phyloP scores from a whole-genome alignment of 495 filamentous ascomycete species.

The Friedmanniomyces endolithicus region DNA sequence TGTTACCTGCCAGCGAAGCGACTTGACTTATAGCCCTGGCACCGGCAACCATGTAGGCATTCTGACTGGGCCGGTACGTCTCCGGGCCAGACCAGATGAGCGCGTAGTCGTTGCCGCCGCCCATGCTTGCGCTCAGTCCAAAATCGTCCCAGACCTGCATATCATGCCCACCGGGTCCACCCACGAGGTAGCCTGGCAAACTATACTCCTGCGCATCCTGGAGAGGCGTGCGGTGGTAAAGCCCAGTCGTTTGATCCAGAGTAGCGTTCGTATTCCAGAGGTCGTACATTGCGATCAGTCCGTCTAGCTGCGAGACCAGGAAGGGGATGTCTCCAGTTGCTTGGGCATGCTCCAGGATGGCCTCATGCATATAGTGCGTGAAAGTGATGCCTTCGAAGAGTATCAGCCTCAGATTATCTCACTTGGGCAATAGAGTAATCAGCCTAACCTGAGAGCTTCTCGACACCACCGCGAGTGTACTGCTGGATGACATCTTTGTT shows the following conservation, averaged over 20 bases:
- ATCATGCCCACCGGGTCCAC: constrained; percentile 21
- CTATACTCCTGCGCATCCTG: constrained; percentile 37
- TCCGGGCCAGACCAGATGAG: constrained; percentile 31
- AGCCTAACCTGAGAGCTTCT: constrained; percentile 22
- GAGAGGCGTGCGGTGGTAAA: constrained; percentile 35
- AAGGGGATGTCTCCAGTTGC: constrained; percentile 32
- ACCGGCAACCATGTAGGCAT: constrained; percentile 39
- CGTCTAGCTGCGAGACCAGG: constrained; percentile 30
- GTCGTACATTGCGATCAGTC: constrained; percentile 33
- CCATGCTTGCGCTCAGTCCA: constrained; percentile 9
- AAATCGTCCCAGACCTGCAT: constrained; percentile 22
- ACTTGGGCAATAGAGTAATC: not conserved
- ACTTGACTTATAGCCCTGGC: constrained; percentile 32
- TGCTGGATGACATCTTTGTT: constrained; percentile 34
- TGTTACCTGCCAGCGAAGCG: constrained; percentile 26
- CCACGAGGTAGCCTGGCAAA: constrained; percentile 33
- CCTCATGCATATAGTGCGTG: constrained; percentile 36
- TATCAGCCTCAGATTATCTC: too few relatives aligned
- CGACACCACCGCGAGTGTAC: constrained; percentile 34
- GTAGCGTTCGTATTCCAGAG: constrained; percentile 29
- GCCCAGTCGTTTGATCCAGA: constrained; percentile 25
- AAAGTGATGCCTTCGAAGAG: constrained; percentile 21
- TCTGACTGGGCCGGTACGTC: constrained; percentile 35
- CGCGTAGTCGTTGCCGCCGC: constrained; percentile 24
- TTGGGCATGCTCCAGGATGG: constrained; percentile 30